phyloP scores from a whole-genome alignment of 108 stramenopile species.

The Fistulifera pelliculosa region DNA sequence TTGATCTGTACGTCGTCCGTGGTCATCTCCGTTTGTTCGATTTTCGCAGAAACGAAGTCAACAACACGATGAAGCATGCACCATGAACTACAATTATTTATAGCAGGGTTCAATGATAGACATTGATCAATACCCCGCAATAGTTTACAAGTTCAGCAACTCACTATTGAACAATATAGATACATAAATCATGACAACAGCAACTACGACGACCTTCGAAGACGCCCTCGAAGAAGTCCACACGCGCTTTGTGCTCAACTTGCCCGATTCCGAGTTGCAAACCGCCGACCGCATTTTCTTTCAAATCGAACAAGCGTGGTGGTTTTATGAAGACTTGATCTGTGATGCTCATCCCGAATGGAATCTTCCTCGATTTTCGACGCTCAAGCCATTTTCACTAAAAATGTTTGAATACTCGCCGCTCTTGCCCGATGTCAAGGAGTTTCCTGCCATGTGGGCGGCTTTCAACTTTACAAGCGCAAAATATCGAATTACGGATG shows the following conservation, averaged over 20 bases:
- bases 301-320: slow-evolving; percentile 88
- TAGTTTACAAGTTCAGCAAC: too few species aligned
- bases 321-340: slow-evolving; percentile 86
- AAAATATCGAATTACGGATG: slow-evolving; percentile 77
- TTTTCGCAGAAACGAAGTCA: too few species aligned
- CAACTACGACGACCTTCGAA: slow-evolving; percentile 22
- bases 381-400: slow-evolving; percentile 56
- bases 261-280: slow-evolving; percentile 65
- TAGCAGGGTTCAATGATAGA: too few species aligned
- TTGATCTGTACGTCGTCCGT: too few species aligned
- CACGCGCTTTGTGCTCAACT: slow-evolving; percentile 78
- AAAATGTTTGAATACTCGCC: slow-evolving; percentile 63
- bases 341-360: slow-evolving; percentile 35
- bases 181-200: too few species aligned
- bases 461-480: slow-evolving; percentile 68
- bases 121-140: too few species aligned
- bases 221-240: slow-evolving; percentile 86
- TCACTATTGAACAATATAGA: too few species aligned
- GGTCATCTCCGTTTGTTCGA: too few species aligned
- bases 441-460: slow-evolving; percentile 60
- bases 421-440: slow-evolving; percentile 29
- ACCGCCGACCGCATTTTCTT: slow-evolving; percentile 78
- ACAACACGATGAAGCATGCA: too few species aligned
- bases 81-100: too few species aligned
- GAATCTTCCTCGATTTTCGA: slow-evolving; percentile 46